Evolutionary conservation across 139 green algal species (phyloP).

Genomic region (Yamagishiella unicocca): DNA sequence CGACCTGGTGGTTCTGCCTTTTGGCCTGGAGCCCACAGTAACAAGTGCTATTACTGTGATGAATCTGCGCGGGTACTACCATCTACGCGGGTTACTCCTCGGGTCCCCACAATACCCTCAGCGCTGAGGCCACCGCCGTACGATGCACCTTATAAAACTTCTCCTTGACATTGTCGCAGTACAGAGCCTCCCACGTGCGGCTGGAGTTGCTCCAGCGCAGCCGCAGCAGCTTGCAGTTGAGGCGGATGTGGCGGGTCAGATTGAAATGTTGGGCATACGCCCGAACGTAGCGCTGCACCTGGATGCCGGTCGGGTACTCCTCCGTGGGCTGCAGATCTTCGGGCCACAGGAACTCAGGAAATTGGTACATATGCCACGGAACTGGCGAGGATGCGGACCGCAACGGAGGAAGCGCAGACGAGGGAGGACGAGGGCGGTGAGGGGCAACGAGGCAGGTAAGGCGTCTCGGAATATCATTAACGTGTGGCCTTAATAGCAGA

Average conservation of each 20-base stretch:
- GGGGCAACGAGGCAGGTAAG: too few species aligned
- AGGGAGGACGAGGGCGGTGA: too few species aligned
- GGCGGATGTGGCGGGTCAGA: conserved; percentile 3
- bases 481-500: too few species aligned
- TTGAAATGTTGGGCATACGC: conserved; percentile 5
- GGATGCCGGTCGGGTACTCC: conserved; percentile 1
- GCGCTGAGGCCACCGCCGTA: too few species aligned
- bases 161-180: not conserved
- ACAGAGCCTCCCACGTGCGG: conserved; percentile 16
- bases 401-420: not conserved
- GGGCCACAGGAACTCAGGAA: conserved; percentile 42
- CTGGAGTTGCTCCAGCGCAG: not conserved
- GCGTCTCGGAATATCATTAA: too few species aligned
- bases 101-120: too few species aligned
- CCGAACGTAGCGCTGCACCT: conserved; percentile 24
- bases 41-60: too few species aligned
- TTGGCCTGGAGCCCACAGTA: too few species aligned
- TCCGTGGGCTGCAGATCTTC: not conserved
- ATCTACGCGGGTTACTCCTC: too few species aligned
- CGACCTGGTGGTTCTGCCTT: too few species aligned
- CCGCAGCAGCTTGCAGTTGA: conserved; percentile 41
- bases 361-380: conserved; percentile 18
- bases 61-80: too few species aligned
- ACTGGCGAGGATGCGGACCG: too few species aligned
- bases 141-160: conserved; percentile 30